Conservation (phyloP, 192 early-diverging fungal species). For the Rhizophagus prolifer region DNA sequence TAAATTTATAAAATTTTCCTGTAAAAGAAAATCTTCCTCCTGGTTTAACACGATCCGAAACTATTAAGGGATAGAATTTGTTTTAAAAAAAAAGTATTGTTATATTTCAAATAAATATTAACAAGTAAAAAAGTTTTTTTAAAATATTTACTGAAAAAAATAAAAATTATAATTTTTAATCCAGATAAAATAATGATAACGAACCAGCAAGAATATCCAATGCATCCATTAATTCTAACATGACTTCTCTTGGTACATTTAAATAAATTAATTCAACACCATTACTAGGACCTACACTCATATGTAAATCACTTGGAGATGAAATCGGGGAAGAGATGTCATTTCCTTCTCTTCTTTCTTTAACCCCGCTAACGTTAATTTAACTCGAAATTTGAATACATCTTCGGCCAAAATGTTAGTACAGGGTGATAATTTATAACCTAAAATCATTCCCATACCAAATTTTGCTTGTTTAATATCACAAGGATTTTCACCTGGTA, state of each 20-base stretch:
- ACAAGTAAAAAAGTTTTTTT: too few species aligned
- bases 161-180: neutral
- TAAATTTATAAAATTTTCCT: constrained; percentile 4
- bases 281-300: neutral
- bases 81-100: neutral
- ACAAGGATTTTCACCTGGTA: neutral
- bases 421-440: constrained; percentile 8
- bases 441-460: neutral
- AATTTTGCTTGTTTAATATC: constrained; percentile 17
- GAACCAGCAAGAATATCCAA: constrained; percentile 15
- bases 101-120: too few species aligned
- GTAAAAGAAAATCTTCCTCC: neutral
- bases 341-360: neutral
- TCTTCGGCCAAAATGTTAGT: neutral
- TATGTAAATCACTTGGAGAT: neutral
- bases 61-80: too few species aligned
- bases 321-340: too few species aligned
- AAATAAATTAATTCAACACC: constrained; percentile 15
- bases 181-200: neutral
- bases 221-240: constrained; percentile 5
- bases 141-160: too few species aligned
- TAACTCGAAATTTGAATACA: neutral
- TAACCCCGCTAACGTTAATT: neutral
- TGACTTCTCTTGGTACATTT: neutral
- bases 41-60: too few species aligned